These are phyloP conservation scores for Pythium guiyangense DNA, from an alignment of 352 stramenopile species.

Conservation along the genomic window DNA sequence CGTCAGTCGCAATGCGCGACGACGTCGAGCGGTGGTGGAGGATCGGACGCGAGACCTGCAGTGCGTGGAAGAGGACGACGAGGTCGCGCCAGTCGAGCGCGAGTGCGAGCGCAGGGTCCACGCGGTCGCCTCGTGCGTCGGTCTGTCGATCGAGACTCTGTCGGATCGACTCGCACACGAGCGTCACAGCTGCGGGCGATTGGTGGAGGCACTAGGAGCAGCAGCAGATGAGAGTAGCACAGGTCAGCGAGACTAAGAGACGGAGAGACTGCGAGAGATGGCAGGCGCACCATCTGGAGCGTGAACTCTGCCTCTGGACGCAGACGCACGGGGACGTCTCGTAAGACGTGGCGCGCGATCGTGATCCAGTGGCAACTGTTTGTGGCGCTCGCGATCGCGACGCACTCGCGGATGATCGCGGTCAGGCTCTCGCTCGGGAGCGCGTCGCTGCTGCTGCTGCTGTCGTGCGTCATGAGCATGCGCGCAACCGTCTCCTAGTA, in stretches of 20 bases:
- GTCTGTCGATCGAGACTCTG: conserved; percentile 15
- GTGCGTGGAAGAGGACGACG: conserved; percentile 61
- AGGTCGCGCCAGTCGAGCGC: conserved; percentile 51
- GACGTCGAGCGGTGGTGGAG: conserved; percentile 62
- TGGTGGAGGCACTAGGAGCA: conserved; percentile 48
- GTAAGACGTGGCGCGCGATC: conserved; percentile 43
- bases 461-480: conserved; percentile 22
- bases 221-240: background rate
- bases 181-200: conserved; percentile 33
- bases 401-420: conserved; percentile 54
- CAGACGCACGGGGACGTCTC: conserved; percentile 45
- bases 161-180: conserved; percentile 49
- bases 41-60: conserved; percentile 77
- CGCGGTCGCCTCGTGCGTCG: conserved; percentile 4
- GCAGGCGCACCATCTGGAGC: conserved; percentile 65
- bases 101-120: conserved; percentile 6
- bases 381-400: conserved; percentile 43
- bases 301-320: conserved; percentile 75
- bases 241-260: too few relatives aligned
- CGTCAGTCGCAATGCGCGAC: conserved; percentile 48
- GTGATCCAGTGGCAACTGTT: conserved; percentile 42
- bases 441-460: conserved; percentile 10
- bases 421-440: conserved; percentile 52
- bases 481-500: conserved; percentile 38
- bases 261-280: background rate